Evolutionary conservation across 495 filamentous ascomycete species (phyloP), one percentile per base, ranked within the genome.

Genomic region (Penicillium lagena): DNA sequence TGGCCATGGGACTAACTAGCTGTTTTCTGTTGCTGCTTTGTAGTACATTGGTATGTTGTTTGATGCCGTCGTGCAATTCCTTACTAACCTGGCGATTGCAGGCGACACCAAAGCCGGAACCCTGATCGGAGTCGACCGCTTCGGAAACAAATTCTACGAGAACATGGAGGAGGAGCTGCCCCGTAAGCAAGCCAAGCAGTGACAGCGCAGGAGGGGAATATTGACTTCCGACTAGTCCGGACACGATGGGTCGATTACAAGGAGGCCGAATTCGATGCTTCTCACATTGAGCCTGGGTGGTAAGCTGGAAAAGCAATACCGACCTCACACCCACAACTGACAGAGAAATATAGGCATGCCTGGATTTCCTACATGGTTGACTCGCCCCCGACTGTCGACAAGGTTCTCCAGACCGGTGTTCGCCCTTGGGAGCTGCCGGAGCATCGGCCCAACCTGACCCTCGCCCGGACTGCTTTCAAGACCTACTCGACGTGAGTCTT

Each of bases 181-280:
- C 39, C 79, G 91, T 96, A 71, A 67, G 85, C 61, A 30, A 47
- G 22, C 7, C 29, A 32, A 4, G 7, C 2, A 32, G 1, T 12
- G 34, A 12, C 12, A 12, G 10, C 7, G 32, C 30, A n/a, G 35
- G 33, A 14, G 30, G 14, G 7, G 7, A 14, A 29, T 45, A 34
- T 41, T 50, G 28, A 45, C 44, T 12, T 41, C 27, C 29, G 37
- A 17, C 9, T 30, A 97, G 90, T 97, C 56, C 84, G 94, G 45
- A 97, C 93, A 55, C 81, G 94, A 77, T 97, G 94, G 93, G 87
- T 98, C 39, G 93, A 97, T 68, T 97, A 90, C 76, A 89, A 86
- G 71, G 76, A 85, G 56, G 71, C 84, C 49, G 89, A 96, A 75
- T 91, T 73, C 58, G 87, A 96, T 54, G 72, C 93, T 76, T 90